Conservation (phyloP, 352 stramenopile species). For the Pythium pyrilobum region DNA sequence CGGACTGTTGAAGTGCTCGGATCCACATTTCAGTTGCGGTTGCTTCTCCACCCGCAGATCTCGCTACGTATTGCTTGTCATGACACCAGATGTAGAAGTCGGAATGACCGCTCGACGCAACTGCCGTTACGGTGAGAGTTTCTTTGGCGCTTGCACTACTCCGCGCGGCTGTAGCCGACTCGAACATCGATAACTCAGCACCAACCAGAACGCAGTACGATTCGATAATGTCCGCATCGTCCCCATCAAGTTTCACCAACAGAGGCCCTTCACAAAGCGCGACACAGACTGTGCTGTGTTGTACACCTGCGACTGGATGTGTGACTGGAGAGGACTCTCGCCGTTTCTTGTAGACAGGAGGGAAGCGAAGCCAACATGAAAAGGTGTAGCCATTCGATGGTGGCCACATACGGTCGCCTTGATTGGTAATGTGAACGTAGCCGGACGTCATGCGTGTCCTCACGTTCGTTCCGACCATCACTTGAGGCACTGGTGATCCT, state of each 20-base stretch:
- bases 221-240: conserved; percentile 27
- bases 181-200: conserved; percentile 51
- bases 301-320: background rate
- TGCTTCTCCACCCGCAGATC: conserved; percentile 4
- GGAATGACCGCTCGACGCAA: conserved; percentile 23
- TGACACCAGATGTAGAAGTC: conserved; percentile 52
- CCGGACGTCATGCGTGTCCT: conserved; percentile 40
- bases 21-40: conserved; percentile 56
- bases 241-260: conserved; percentile 29
- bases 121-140: conserved; percentile 38
- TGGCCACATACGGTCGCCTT: conserved; percentile 54
- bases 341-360: conserved; percentile 11
- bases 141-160: conserved; percentile 19
- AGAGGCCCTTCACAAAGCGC: conserved; percentile 60
- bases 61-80: conserved; percentile 30
- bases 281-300: conserved; percentile 14
- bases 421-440: conserved; percentile 67
- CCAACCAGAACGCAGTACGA: conserved; percentile 63
- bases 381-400: conserved; percentile 72
- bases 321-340: background rate
- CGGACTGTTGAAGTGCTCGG: conserved; percentile 43
- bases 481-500: conserved; percentile 40
- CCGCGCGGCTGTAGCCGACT: conserved; percentile 28
- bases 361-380: conserved; percentile 68
- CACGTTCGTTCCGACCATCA: conserved; percentile 48